These are phyloP conservation scores for Colletotrichum aenigma DNA, from an alignment of 2,329 filamentous ascomycete genomes.

Conservation along the genomic window DNA sequence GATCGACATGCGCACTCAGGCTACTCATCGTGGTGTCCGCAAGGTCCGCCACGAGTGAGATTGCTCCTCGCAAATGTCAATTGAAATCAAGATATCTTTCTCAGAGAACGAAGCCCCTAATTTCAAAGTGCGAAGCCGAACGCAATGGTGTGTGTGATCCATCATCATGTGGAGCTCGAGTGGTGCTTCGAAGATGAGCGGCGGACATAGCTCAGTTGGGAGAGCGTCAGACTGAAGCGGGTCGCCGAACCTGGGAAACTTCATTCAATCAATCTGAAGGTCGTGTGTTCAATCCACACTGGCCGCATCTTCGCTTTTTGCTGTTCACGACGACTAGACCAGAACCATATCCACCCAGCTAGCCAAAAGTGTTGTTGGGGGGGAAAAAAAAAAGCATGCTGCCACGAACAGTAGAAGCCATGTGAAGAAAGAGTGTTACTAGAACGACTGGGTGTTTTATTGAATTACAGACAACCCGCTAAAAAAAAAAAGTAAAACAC, in stretches of 20 bases:
- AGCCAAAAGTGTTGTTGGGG: not conserved
- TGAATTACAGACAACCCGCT: no score
- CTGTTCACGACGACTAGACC: not conserved
- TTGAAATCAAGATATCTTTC: no score
- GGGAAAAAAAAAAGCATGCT: no score
- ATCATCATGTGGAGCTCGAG: not conserved
- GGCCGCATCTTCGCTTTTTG: not conserved
- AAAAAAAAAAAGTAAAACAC: no score
- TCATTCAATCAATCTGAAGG: constrained; percentile 3
- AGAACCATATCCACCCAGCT: not conserved
- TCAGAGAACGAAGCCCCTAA: fast-evolving
- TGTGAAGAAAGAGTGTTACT: no score
- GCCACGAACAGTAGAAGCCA: no score
- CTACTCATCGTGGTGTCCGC: no score
- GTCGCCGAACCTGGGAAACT: not conserved
- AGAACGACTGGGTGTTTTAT: no score
- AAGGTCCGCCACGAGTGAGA: no score
- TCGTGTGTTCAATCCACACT: constrained; percentile 4
- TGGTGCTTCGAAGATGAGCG: not conserved
- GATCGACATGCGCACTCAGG: no score
- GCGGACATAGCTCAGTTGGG: constrained; percentile 3
- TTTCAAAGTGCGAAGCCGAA: not conserved
- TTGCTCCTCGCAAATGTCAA: no score
- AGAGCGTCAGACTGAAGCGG: constrained; percentile 7
- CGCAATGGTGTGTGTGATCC: not conserved